Base-by-base conservation (phyloP, 306 rosid genomes). In the Mimosa pudica region DNA sequence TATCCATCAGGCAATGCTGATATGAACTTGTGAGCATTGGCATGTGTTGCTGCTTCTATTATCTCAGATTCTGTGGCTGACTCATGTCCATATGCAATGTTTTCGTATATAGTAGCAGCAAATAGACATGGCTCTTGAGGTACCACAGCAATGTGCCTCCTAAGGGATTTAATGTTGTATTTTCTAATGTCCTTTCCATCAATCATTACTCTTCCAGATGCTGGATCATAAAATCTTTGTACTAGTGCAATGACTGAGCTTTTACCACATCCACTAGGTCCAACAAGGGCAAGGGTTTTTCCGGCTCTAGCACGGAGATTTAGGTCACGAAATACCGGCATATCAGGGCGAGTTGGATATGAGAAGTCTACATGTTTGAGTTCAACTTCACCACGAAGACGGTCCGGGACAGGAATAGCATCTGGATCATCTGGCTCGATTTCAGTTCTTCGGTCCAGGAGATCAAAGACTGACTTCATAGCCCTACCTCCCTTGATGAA, bases 241-340 rank as follows among this genome's bases (percentile, higher is more conserved):
- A 93, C 67, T 76, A 95, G 85, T 36, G 97, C 81, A 82, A 95
- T 87, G 64, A 95, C 93, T 38, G 99, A 95, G 87, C 99, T 95
- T 89, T 95, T 95, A 17, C 99, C 99, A 73, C 98, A 95, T 48
- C 99, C 99, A 70, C 99, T 95, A 62, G 99, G 96, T 71, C 99
- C 99, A 62, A 95, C 99, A 73, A 95, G 97, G 18, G 99, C 99
- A 74, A 95, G 98, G 82, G 92, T 89, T 85, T 95, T 95, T n/a
- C 98, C 96, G 7, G 98, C 97, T 63, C 96, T 88, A 10, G 91
- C 94, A n/a, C 99, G 99, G 35, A 95, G 92, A 77, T 81, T 81
- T 6, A 95, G 94, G 82, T 95, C 99, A 4, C 97, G 97, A 62
- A 95, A 93, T 61, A 95, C 83, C 20, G 97, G 89, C 85, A 95